phyloP scores from a whole-genome alignment of 1,284 basidiomycete species.

The Stereum hirsutum region DNA sequence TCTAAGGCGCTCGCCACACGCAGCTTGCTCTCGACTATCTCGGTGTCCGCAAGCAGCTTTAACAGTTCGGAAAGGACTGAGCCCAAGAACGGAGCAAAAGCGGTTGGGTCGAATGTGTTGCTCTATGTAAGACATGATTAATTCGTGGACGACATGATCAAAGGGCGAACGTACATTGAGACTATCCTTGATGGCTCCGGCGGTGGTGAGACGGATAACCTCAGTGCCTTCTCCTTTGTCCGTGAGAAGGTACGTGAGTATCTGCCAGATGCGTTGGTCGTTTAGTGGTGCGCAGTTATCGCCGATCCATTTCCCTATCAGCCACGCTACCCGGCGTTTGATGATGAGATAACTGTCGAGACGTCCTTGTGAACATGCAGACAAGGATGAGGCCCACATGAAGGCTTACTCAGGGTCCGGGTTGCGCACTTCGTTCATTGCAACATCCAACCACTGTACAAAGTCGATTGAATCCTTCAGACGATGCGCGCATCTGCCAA shows the following conservation, averaged over 20 bases:
- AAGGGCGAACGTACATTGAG: slow-evolving; percentile 62
- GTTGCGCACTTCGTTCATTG: slow-evolving; percentile 48
- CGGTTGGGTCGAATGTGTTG: slow-evolving; percentile 42
- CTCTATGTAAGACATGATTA: slow-evolving; percentile 30
- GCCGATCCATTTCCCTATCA: slow-evolving; percentile 78
- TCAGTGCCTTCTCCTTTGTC: slow-evolving; percentile 67
- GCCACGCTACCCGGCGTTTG: slow-evolving; percentile 85
- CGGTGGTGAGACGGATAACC: slow-evolving; percentile 76
- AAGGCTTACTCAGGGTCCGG: slow-evolving; percentile 44
- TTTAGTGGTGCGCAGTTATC: slow-evolving; percentile 56
- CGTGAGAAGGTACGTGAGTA: slow-evolving; percentile 65
- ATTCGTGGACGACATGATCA: not conserved
- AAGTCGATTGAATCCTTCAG: slow-evolving; percentile 61
- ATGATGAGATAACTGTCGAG: slow-evolving; percentile 69
- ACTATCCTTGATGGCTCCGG: slow-evolving; percentile 67
- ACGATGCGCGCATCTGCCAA: slow-evolving; percentile 73
- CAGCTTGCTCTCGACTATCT: slow-evolving; percentile 73
- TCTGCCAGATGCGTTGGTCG: slow-evolving; percentile 67
- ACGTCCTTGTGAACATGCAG: not conserved
- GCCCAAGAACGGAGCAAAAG: slow-evolving; percentile 54
- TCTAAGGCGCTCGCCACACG: slow-evolving; percentile 65
- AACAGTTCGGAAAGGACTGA: slow-evolving; percentile 53
- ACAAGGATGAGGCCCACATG: not conserved
- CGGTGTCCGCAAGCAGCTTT: slow-evolving; percentile 63
- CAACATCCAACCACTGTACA: slow-evolving; percentile 53